These are phyloP conservation scores for Oryza brachyantha DNA, from an alignment of 176 grass and related monocot species.

Conservation along the genomic window DNA sequence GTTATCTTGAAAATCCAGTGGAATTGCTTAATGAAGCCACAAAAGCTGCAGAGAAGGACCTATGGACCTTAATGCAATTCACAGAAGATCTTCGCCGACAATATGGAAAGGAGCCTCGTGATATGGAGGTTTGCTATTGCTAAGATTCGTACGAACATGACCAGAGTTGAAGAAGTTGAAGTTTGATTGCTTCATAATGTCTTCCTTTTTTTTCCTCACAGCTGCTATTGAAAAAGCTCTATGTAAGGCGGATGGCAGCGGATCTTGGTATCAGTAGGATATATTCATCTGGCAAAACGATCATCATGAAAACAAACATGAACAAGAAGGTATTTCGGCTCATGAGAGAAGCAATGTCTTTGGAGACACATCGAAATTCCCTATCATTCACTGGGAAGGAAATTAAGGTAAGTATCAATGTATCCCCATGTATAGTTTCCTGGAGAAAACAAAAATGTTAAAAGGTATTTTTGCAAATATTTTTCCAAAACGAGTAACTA, in stretches of 20 bases:
- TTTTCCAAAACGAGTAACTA: background rate
- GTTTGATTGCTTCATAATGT: conserved; percentile 20
- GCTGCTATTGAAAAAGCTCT: conserved; percentile 91
- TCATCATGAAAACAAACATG: conserved; percentile 83
- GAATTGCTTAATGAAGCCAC: conserved; percentile 82
- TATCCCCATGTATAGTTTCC: background rate
- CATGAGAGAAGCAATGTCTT: conserved; percentile 78
- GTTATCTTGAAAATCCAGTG: conserved; percentile 89
- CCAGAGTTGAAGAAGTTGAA: background rate
- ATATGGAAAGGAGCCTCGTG: conserved; percentile 88
- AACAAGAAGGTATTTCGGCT: conserved; percentile 81
- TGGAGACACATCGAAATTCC: conserved; percentile 66
- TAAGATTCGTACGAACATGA: conserved; percentile 20
- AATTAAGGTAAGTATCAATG: conserved; percentile 71
- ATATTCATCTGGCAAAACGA: conserved; percentile 67
- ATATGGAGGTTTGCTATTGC: conserved; percentile 75
- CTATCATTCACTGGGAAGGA: conserved; percentile 55
- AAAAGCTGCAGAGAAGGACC: conserved; percentile 78
- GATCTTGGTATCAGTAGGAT: conserved; percentile 84
- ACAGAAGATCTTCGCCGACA: conserved; percentile 66
- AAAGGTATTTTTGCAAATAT: background rate
- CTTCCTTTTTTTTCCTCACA: conserved; percentile 37
- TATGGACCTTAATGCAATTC: conserved; percentile 85
- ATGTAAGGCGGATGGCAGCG: conserved; percentile 85
- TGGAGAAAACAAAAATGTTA: background rate